A percentile compares a stretch with the other conserved stretches of the same genome.
These are phyloP conservation scores for Wickerhamomyces canadensis DNA, from an alignment of 805 yeast species.

Conservation along the genomic window DNA sequence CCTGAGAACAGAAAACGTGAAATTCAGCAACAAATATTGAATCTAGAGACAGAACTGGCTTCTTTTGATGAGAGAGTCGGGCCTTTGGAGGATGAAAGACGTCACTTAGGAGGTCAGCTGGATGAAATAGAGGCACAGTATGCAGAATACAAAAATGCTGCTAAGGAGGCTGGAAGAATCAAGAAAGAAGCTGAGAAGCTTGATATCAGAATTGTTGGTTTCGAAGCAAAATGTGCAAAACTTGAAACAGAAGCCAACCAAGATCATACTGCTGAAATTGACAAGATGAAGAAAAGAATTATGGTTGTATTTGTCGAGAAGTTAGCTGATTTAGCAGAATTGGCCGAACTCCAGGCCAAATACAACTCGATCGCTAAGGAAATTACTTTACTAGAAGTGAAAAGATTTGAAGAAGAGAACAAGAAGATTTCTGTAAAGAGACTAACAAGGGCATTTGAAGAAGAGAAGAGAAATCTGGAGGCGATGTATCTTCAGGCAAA, in stretches of 20 bases:
- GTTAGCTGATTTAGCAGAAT: slow-evolving; percentile 17
- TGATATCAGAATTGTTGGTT: slow-evolving; percentile 23
- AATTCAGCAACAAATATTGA: slow-evolving; percentile 1
- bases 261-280: slow-evolving; percentile 36
- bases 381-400: slow-evolving; percentile 23
- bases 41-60: slow-evolving; percentile 8
- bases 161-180: slow-evolving; percentile 6
- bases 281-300: slow-evolving; percentile 28
- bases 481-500: slow-evolving; percentile 25
- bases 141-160: slow-evolving; percentile 3
- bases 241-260: slow-evolving; percentile 33
- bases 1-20: slow-evolving; percentile 14
- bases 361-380: slow-evolving; percentile 24
- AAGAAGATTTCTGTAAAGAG: slow-evolving; percentile 27
- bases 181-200: slow-evolving; percentile 16
- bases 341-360: slow-evolving; percentile 18
- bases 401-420: slow-evolving; percentile 35
- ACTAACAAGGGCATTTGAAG: slow-evolving; percentile 25
- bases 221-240: slow-evolving; percentile 27
- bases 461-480: slow-evolving; percentile 23
- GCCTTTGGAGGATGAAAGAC: slow-evolving; percentile 7
- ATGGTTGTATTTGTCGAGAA: slow-evolving; percentile 17
- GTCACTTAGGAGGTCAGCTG: background rate
- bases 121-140: background rate
- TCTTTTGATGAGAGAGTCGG: slow-evolving; percentile 8